These are phyloP conservation scores for Cytospora mali DNA, from an alignment of 2,329 filamentous ascomycete genomes.

Conservation along the genomic window DNA sequence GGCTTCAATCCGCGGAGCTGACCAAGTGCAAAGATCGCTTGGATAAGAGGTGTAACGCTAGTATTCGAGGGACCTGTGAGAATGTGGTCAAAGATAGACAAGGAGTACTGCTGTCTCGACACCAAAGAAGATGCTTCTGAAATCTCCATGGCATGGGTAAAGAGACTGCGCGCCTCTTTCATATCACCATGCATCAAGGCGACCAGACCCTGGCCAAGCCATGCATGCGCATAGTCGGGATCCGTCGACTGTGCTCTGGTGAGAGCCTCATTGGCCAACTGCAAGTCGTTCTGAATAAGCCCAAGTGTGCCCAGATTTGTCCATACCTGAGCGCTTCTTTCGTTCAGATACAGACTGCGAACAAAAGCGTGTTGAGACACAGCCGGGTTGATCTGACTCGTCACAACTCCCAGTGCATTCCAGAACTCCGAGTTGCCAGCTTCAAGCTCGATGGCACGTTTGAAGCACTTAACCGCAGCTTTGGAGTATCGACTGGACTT, in stretches of 20 bases:
- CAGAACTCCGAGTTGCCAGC: conserved; percentile 94
- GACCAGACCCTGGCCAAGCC: conserved; percentile 89
- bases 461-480: conserved; percentile 87
- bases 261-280: conserved; percentile 89
- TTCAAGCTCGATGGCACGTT: conserved; percentile 92
- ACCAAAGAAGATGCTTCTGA: conserved; percentile 74
- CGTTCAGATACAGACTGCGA: conserved; percentile 88
- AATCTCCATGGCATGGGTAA: conserved; percentile 94
- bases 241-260: conserved; percentile 91
- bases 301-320: conserved; percentile 88
- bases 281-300: conserved; percentile 77
- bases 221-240: conserved; percentile 89
- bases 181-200: conserved; percentile 71
- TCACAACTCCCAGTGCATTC: conserved; percentile 93
- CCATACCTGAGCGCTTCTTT: conserved; percentile 83
- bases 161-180: conserved; percentile 72
- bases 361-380: conserved; percentile 94
- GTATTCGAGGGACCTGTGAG: conserved; percentile 56
- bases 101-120: conserved; percentile 76
- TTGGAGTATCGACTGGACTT: conserved; percentile 71
- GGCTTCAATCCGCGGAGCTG: conserved; percentile 76
- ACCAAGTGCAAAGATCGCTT: conserved; percentile 84
- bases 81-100: conserved; percentile 82
- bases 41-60: conserved; percentile 68
- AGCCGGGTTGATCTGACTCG: conserved; percentile 79